Evolutionary conservation across 805 yeast species (phyloP), one percentile per base, ranked within the genome.

Genomic region (Cyberlindnera misumaiensis): DNA sequence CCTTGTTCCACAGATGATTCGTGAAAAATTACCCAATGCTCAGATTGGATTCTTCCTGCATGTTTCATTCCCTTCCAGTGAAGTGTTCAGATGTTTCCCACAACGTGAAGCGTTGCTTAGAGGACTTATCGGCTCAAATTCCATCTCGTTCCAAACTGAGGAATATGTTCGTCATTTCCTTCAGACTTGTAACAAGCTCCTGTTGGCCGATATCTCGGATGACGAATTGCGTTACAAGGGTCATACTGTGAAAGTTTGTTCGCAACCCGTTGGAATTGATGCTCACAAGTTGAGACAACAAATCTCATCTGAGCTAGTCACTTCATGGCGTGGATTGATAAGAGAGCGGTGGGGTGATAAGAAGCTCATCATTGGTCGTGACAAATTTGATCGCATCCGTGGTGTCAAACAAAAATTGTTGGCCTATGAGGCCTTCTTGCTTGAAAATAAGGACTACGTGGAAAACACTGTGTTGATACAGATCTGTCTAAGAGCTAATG

Each of bases 161-260:
- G 98, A 93, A 59, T 90, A 89, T 51, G 94, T 88, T 18, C 77
- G 95, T 53, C 98, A 93, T 61, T 93, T 93, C 60, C 64, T 84
- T 40, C 97, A 90, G 63, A 87, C 97, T 3, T 79, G 95, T 51
- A 85, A 83, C 49, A 69, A 96, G 39, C 67, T 93, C 27, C 63
- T 93, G 27, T 75, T 88, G 48, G 88, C 94, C 0, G 97, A 90
- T 61, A 76, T 83, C n/a, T 73, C 73, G 35, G 75, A 73, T 18
- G 80, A 83, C 25, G 70, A 65, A 29, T 58, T 84, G n/a, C 67
- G 73, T 38, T 79, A 70, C 52, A 70, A 77, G 11, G 83, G 83
- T 5, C 69, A 71, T 41, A 68, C 75, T 12, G 70, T 80, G 7
- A 63, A 67, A 32, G 75, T 80, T 0, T 70, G 73, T 26, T 68